Conservation (phyloP, 2,329 filamentous ascomycete genomes). For the Colletotrichum coccodes region DNA sequence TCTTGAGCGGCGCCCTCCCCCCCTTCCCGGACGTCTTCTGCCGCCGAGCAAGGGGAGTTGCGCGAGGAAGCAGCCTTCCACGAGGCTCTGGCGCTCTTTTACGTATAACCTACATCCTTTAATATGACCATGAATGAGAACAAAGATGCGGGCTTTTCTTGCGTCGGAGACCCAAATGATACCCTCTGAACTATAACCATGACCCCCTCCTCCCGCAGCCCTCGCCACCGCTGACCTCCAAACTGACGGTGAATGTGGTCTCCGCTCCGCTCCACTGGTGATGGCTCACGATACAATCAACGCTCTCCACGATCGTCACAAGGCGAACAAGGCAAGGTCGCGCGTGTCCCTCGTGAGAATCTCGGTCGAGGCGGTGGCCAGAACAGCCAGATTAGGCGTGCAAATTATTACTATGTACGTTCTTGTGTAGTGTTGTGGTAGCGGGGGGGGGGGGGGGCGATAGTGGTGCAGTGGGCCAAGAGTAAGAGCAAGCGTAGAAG, state of each 20-base stretch:
- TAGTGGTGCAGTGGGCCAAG: background rate
- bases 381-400: conserved; percentile 4
- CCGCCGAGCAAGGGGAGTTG: no score
- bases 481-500: conserved; percentile 3
- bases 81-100: no score
- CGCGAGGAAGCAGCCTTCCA: no score
- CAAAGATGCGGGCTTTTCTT: no score
- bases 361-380: background rate
- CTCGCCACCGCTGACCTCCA: background rate
- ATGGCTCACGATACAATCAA: no score
- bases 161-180: no score
- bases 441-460: background rate
- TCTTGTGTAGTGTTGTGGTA: conserved; percentile 19
- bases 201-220: background rate
- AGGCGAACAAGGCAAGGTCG: background rate
- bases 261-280: background rate
- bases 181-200: no score
- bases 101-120: no score
- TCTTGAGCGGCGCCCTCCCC: conserved; percentile 42
- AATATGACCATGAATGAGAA: no score
- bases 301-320: background rate
- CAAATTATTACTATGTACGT: conserved; percentile 37
- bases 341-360: no score
- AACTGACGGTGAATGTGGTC: background rate
- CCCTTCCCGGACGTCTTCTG: no score